Evolutionary conservation across 2,329 filamentous ascomycete genomes (phyloP).

Genomic region (Xylogone sp.): DNA sequence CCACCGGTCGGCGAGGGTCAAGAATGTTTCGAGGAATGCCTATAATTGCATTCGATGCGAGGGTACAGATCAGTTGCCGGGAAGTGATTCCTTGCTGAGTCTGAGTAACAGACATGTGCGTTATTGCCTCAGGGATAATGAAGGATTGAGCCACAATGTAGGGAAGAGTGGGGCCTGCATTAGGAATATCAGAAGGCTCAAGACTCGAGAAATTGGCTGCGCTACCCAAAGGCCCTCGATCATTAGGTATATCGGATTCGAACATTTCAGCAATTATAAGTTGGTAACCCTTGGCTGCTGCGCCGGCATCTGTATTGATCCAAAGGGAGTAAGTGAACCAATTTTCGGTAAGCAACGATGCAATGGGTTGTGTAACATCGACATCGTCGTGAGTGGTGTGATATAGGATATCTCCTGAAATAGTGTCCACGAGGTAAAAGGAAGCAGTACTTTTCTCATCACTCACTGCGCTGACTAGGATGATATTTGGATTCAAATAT

Average conservation of each 20-base stretch:
- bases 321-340: slow-evolving; percentile 89
- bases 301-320: slow-evolving; percentile 49
- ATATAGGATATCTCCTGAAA: slow-evolving; percentile 78
- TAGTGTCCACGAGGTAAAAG: slow-evolving; percentile 78
- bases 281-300: slow-evolving; percentile 75
- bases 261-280: slow-evolving; percentile 85
- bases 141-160: slow-evolving; percentile 77
- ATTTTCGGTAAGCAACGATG: slow-evolving; percentile 84
- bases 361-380: slow-evolving; percentile 68
- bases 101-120: slow-evolving; percentile 76
- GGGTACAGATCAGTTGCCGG: slow-evolving; percentile 74
- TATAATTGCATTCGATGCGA: slow-evolving; percentile 71
- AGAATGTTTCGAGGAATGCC: slow-evolving; percentile 75
- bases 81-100: slow-evolving; percentile 90
- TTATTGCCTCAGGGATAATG: slow-evolving; percentile 75
- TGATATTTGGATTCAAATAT: slow-evolving; percentile 84
- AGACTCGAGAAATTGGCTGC: slow-evolving; percentile 75
- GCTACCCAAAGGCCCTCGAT: slow-evolving; percentile 74
- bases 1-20: slow-evolving; percentile 82
- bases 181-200: slow-evolving; percentile 55
- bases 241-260: slow-evolving; percentile 78
- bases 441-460: slow-evolving; percentile 57
- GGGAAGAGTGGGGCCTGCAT: slow-evolving; percentile 55
- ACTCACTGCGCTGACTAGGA: slow-evolving; percentile 69
- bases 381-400: slow-evolving; percentile 68